A percentile compares a stretch with the other conserved stretches of the same genome.
Evolutionary conservation across 441 rosid genomes (phyloP).

Genomic region (Flueggea neowawraea): DNA sequence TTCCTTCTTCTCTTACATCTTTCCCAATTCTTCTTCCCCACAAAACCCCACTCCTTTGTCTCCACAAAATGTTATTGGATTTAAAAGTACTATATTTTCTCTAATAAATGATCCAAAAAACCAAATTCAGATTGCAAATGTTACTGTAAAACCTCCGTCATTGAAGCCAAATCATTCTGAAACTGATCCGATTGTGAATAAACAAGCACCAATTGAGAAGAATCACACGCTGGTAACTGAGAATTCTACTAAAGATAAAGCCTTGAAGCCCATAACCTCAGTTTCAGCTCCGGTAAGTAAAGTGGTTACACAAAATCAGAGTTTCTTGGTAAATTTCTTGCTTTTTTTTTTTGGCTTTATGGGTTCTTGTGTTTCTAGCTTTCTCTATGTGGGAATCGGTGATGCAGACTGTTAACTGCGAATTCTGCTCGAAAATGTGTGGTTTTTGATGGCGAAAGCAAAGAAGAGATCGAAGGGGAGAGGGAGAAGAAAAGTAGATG

Average conservation of each 20-base stretch:
- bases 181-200: conserved; percentile 12
- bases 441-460: too few relatives aligned
- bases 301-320: conserved; percentile 1
- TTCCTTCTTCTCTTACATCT: conserved; percentile 40
- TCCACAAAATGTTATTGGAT: conserved; percentile 25
- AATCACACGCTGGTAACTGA: conserved; percentile 20
- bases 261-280: conserved; percentile 21
- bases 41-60: conserved; percentile 17
- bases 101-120: conserved; percentile 12
- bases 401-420: too few relatives aligned
- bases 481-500: too few relatives aligned
- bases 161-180: conserved; percentile 20
- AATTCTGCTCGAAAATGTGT: too few relatives aligned
- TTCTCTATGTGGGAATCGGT: too few relatives aligned
- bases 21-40: conserved; percentile 29
- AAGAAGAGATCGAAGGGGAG: too few relatives aligned
- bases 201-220: conserved; percentile 13
- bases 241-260: conserved; percentile 15
- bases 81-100: conserved; percentile 15
- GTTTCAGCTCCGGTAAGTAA: conserved; percentile 18
- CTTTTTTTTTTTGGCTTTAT: too few relatives aligned
- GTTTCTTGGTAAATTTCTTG: too few relatives aligned
- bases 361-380: too few relatives aligned
- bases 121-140: conserved; percentile 14
- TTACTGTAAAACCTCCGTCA: conserved; percentile 8